Evolutionary conservation across 2,329 filamentous ascomycete genomes (phyloP), one percentile per base, ranked within the genome.

Genomic region (Botryosphaeria agaves): DNA sequence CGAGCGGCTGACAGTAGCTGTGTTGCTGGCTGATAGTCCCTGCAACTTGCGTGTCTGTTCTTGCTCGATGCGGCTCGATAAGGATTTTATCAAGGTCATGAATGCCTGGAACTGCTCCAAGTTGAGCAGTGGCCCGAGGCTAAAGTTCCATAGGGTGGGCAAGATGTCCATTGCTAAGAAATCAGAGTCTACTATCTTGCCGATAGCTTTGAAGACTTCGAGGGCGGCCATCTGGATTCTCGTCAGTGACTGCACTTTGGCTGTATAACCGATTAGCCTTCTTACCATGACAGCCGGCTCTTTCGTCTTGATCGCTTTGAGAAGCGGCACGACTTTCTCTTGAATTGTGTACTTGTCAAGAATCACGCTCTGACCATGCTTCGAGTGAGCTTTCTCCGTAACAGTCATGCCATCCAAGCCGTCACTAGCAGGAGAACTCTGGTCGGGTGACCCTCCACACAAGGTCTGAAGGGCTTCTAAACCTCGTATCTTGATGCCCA

Each of bases 291-390:
- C 89, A 5, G 84, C 85, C 0, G 89, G 89, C 51, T 98, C 89
- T 49, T 93, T 95, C 0, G 89, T 98, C 55, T 93, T 95, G 58
- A 98, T 95, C 2, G 66, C 84, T 46, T 81, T 84, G 36, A 98
- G 65, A 4, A 95, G 59, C 0, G 89, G 89, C 0, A 95, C 70
- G 19, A 98, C 80, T 59, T 94, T 95, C 49, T 98, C 89, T 51
- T 98, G 89, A 58, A 98, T 87, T 0, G 89, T 95, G 47, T 89
- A 95, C 52, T 95, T 95, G 58, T 98, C 89, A 17, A 98, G 61
- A 3, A 87, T 85, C 2, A 74, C 83, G 1, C 77, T 77, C 1
- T 70, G 78, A 3, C 67, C 69, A 2, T 66, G 59, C 46, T 76
- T 75, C 34, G 69, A 66, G 44, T 68, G 45, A 46, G 33, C 39